Conservation (phyloP, 768 basidiomycete genomes). For the Tremella mesenterica region DNA sequence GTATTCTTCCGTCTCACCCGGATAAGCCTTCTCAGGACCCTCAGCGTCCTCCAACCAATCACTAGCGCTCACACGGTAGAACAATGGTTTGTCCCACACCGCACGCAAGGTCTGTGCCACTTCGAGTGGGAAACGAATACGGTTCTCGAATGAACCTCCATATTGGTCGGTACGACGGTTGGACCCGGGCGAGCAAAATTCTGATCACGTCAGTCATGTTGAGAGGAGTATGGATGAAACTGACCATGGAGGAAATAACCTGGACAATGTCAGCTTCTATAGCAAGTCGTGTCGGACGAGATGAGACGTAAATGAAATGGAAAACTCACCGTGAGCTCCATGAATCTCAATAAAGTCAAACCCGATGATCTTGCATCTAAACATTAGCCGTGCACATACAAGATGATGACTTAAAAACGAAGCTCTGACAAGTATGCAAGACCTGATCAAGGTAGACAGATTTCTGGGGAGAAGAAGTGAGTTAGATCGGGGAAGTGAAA, state of each 20-base stretch:
- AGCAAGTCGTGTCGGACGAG: no score
- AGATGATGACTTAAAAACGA: no score
- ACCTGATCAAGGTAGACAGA: no score
- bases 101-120: conserved; percentile 52
- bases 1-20: conserved; percentile 40
- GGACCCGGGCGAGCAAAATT: conserved; percentile 64
- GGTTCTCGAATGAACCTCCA: conserved; percentile 66
- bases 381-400: no score
- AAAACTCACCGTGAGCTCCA: conserved; percentile 62
- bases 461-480: no score
- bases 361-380: conserved; percentile 52
- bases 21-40: conserved; percentile 47
- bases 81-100: conserved; percentile 62
- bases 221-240: no score
- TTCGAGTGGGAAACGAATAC: conserved; percentile 60
- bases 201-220: conserved; percentile 1
- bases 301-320: neutral
- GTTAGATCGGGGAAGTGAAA: no score
- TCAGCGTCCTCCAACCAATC: conserved; percentile 61
- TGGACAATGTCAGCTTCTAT: neutral
- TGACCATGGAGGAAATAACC: conserved; percentile 35
- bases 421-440: neutral
- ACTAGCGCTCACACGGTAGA: conserved; percentile 60
- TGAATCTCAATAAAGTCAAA: conserved; percentile 57
- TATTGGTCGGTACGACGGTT: conserved; percentile 64